A percentile compares a stretch with the other conserved stretches of the same genome.
Evolutionary conservation across 2,329 filamentous ascomycete genomes (phyloP).

Genomic region (Claviceps arundinis): DNA sequence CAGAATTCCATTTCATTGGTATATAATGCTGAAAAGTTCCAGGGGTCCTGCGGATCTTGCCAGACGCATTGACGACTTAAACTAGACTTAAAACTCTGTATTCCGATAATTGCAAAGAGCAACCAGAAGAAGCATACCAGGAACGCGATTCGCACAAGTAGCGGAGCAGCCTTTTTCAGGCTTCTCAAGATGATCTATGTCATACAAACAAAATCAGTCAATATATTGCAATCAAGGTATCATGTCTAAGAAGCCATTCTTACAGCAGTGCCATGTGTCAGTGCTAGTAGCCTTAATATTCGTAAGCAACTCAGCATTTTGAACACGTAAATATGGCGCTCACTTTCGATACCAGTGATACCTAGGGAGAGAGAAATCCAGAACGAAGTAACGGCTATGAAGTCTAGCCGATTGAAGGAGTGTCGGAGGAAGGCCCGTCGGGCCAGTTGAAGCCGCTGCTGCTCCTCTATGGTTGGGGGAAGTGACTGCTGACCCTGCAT

Average conservation of each 20-base stretch:
- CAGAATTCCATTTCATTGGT: conserved; percentile 64
- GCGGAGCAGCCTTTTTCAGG: conserved; percentile 85
- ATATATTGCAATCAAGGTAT: background rate
- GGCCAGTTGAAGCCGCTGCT: conserved; percentile 74
- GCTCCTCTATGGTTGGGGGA: conserved; percentile 55
- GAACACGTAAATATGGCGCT: conserved; percentile 72
- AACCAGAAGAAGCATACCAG: conserved; percentile 96
- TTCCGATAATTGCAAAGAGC: conserved; percentile 87
- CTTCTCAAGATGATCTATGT: conserved; percentile 77
- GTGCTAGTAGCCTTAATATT: conserved; percentile 76
- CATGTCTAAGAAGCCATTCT: conserved; percentile 16
- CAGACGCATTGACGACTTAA: conserved; percentile 66
- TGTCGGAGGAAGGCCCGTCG: conserved; percentile 86
- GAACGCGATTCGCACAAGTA: conserved; percentile 86
- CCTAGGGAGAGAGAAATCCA: conserved; percentile 79
- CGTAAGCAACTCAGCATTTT: conserved; percentile 93
- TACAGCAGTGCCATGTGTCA: conserved; percentile 88
- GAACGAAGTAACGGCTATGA: conserved; percentile 85
- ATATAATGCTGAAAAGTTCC: conserved; percentile 41
- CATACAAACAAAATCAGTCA: conserved; percentile 5
- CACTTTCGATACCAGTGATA: conserved; percentile 53
- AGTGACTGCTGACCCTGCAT: conserved; percentile 46
- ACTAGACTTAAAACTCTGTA: conserved; percentile 90
- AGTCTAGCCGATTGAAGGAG: conserved; percentile 91
- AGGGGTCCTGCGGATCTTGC: conserved; percentile 50